Base-by-base conservation (phyloP, 2,329 filamentous ascomycete species). In the Ceratocystis diversiconidia region DNA sequence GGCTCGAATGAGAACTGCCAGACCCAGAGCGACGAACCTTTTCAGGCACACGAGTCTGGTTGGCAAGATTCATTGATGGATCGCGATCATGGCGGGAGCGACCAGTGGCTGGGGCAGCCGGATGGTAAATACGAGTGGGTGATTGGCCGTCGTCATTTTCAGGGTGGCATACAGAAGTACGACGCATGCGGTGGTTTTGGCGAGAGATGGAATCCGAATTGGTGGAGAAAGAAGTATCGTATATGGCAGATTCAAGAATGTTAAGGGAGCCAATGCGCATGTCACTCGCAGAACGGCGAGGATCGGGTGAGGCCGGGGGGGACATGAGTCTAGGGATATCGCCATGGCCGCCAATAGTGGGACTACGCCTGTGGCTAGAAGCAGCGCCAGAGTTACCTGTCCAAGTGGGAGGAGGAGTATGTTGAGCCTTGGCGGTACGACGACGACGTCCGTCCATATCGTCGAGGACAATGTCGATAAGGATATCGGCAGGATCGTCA, bases 401-500 rank as follows among this genome's bases (percentile, higher is more conserved):
- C 82, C 87, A 90, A 0, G 87, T 83, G 10, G 88, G 87, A 2
- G 92, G 90, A 8, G 66, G 66, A 0, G 91, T 95, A 12, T 86
- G 81, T 69, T 94, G 89, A 8, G 85, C 82, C 76, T 95, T 97
- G 52, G 91, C 90, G 0, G 92, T 95, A 62, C 94, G 85, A 68
- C 90, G 85, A 28, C 92, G 85, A 69, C 94, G 83, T 77, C 90
- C 94, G 74, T 97, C 92, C 81, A 95, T 94, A 72, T 99, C 94
- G 73, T 99, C 94, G 68, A 99, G 77, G 30, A 99, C 92, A 70
- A 99, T 95, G 71, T 95, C 88, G 69, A 94, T 89, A 61, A 97
- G 79, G 48, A 99, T 82, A 73, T 97, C 94, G 19, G 87, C 87
- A 2, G 90, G 90, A 72, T 99, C 92, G 69, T 96, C 91, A 57